Conservation (phyloP, 495 filamentous ascomycete genomes). For the Terfezia claveryi region DNA sequence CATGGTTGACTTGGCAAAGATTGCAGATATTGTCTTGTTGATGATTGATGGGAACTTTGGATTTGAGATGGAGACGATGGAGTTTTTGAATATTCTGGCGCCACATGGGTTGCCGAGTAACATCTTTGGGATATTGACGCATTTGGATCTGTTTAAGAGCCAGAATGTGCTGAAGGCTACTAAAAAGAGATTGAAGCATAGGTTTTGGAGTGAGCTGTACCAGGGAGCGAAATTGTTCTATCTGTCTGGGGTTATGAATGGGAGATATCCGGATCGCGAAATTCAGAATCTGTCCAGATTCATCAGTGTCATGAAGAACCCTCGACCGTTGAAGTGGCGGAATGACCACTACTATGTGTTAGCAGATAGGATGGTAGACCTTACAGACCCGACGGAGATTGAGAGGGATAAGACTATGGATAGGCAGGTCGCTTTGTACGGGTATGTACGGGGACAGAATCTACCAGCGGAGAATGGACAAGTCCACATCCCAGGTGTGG, state of each 20-base stretch:
- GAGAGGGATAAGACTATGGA: conserved; percentile 77
- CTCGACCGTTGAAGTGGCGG: conserved; percentile 83
- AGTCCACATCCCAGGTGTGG: conserved; percentile 82
- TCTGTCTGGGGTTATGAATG: conserved; percentile 83
- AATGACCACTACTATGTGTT: conserved; percentile 87
- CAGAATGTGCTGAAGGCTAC: conserved; percentile 70
- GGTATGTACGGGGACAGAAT: conserved; percentile 89
- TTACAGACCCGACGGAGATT: conserved; percentile 76
- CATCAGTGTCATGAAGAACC: conserved; percentile 96
- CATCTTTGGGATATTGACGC: conserved; percentile 89
- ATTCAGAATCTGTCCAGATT: conserved; percentile 88
- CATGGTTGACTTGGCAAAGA: conserved; percentile 89
- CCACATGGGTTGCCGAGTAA: conserved; percentile 93
- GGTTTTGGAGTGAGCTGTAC: conserved; percentile 91
- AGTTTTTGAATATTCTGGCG: conserved; percentile 79
- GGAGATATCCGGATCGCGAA: conserved; percentile 88
- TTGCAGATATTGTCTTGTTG: conserved; percentile 85
- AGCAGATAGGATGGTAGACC: conserved; percentile 79
- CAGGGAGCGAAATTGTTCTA: conserved; percentile 94
- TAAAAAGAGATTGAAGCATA: conserved; percentile 87
- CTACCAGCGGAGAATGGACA: conserved; percentile 68
- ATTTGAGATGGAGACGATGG: conserved; percentile 99
- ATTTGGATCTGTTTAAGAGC: conserved; percentile 86
- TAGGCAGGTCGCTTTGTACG: conserved; percentile 72
- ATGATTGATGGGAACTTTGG: conserved; percentile 98